Base-by-base conservation (phyloP, 495 filamentous ascomycete genomes). In the Sphaerosporella brunnea region DNA sequence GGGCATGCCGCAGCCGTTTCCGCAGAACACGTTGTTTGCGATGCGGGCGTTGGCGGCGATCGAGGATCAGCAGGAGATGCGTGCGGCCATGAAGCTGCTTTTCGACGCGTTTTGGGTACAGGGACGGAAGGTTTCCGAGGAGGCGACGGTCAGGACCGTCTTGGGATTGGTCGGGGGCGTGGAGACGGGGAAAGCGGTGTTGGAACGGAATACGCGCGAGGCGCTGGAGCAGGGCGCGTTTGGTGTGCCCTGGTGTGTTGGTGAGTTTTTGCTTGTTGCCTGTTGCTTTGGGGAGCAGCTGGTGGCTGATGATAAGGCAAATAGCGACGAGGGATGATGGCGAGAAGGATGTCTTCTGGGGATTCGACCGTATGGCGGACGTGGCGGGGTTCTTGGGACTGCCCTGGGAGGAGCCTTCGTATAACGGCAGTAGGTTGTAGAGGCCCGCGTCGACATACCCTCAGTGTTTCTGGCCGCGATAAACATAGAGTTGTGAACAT, bases 211-310 rank as follows among this genome's bases (percentile, higher is more conserved):
- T 24, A 85, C 80, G 24, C 62, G 72, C 48, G 66, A 69, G 51
- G 74, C 69, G 4, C 53, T 84, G 9, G 69, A 76, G 34, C 62
- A 56, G 15, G 82, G 82, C 0, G 80, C 80, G 1, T 86, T 80
- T 62, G 82, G 82, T 0, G 74, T 74, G 44, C 82, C 82, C 0
- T 87, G 81, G 79, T 66, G 82, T 49, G 79, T 74, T 16, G 43
- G 40, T 43, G 40, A 43, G 40, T 40, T 11, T n/a, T 36, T 36
- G 18, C 32, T 4, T 2, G 18, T 16, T 13, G n/a, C n/a, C n/a
- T n/a, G n/a, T n/a, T n/a, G 32, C 13, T 36, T 4, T 11, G 32
- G 18, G 18, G 18, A 11, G 4, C 13, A 36, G 13, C 13, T 36
- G 32, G 18, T 36, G 18, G 32, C 32, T 36, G 4, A 36, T 16